Evolutionary conservation across 129 eudicot genomes (phyloP), one percentile per base, ranked within the genome.

Genomic region (Chrysanthemum seticuspe): DNA sequence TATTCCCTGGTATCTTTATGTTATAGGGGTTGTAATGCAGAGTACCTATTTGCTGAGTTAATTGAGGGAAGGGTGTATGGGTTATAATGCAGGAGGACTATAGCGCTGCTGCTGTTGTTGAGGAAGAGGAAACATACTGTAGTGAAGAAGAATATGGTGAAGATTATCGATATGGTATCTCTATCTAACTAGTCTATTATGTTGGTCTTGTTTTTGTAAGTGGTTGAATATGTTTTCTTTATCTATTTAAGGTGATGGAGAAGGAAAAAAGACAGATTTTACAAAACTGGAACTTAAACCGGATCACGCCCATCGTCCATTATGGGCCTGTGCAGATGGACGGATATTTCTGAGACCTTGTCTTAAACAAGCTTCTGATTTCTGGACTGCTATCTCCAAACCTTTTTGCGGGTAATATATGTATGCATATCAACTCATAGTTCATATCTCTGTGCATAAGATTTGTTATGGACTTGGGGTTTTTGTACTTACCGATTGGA

Each of bases 261-360:
- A 91, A 54, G 87, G 83, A 45, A 84, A 76, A 65, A 87, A 66
- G 85, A 87, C 86, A 74, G 97, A 89, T 81, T 93, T 85, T 60
- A 81, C 92, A 2, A 93, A 89, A 73, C 74, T 93, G 91, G 98
- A 89, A 68, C 97, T 93, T 34, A 93, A 93, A 75, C 87, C 21
- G 21, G 98, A 93, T 84, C 98, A 89, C 21, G 21, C 50, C 15
- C 87, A 93, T 81, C 89, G 97, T 0, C 95, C 98, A 2, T 77
- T 89, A 76, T 93, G 98, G 98, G 98, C 95, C 36, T 87, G 98
- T 36, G 95, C 95, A 19, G 98, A 93, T 85, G 98, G 98, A 4
- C 90, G 98, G 14, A 93, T 93, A 71, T 93, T 93, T 80, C 90
- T 19, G 98, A 93, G 73, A 89, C 97, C 6, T 93, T 90, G 25